Percentiles rank a stretch among this genome's conserved stretches.
phyloP scores from a whole-genome alignment of 495 filamentous ascomycete species.

The Neurospora sp. region DNA sequence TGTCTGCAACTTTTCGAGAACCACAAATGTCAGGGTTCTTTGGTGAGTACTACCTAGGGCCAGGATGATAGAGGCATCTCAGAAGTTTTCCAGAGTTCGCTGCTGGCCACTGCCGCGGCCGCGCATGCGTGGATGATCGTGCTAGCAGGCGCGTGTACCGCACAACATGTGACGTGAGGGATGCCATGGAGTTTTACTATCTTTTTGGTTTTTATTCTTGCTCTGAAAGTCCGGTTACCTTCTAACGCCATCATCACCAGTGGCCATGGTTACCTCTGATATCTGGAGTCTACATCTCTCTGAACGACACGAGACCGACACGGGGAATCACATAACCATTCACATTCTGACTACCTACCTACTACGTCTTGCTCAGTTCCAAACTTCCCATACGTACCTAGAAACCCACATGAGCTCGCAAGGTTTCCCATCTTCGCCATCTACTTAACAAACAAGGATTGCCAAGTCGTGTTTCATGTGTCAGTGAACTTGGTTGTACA shows the following conservation, averaged over 20 bases:
- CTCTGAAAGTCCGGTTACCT: background rate
- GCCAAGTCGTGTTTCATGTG: background rate
- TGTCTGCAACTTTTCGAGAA: background rate
- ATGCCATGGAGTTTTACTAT: background rate
- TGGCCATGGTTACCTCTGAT: background rate
- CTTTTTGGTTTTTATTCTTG: background rate
- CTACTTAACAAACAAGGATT: background rate
- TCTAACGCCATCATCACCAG: background rate
- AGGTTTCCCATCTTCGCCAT: background rate
- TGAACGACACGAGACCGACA: too few species aligned
- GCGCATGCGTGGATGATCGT: background rate
- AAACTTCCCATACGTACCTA: background rate
- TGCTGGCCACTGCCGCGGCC: background rate
- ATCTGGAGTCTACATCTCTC: background rate
- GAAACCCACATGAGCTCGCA: background rate
- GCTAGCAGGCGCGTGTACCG: background rate
- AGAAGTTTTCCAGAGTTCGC: background rate
- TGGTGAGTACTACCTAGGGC: background rate
- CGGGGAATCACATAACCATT: background rate
- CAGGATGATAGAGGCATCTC: background rate
- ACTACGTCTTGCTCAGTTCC: background rate
- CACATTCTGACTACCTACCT: background rate
- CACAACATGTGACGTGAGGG: background rate
- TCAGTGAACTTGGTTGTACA: background rate
- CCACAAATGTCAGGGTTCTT: too few species aligned